Percentiles rank a stretch among this genome's conserved stretches.
Conservation (phyloP, 495 filamentous ascomycete genomes). For the Aspergillus hancockii region DNA sequence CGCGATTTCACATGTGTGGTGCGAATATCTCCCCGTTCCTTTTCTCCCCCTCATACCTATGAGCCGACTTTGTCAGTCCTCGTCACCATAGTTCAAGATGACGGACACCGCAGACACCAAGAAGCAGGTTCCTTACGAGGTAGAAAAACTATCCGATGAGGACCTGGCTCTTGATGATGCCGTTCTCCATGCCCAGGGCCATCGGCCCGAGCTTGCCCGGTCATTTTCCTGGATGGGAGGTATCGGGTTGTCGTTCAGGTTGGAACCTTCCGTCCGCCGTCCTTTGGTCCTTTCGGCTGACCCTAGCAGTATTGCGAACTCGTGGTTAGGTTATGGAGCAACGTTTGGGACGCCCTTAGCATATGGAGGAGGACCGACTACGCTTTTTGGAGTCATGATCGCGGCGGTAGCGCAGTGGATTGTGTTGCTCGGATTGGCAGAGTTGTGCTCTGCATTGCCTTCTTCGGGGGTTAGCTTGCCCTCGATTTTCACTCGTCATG, state of each 20-base stretch:
- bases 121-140: conserved; percentile 1
- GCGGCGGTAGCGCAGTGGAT: conserved; percentile 28
- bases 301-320: conserved; percentile 25
- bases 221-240: conserved; percentile 27
- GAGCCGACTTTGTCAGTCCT: not conserved
- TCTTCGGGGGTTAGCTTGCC: conserved; percentile 26
- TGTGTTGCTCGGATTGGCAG: conserved; percentile 27
- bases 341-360: conserved; percentile 22
- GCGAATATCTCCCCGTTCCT: not conserved
- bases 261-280: not conserved
- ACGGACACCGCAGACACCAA: not conserved
- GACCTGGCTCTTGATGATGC: conserved; percentile 22
- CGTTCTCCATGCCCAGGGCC: conserved; percentile 27
- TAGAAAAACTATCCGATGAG: conserved; percentile 9
- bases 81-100: conserved; percentile 3
- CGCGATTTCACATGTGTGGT: conserved; percentile 1
- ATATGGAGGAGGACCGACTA: conserved; percentile 27
- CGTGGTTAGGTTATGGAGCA: conserved; percentile 27
- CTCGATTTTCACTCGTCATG: not conserved
- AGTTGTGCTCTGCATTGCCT: conserved; percentile 31
- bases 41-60: not conserved
- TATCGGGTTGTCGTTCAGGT: conserved; percentile 27
- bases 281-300: not conserved
- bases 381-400: conserved; percentile 23
- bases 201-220: conserved; percentile 21